Evolutionary conservation across 305 asterid species (phyloP).

Genomic region (Andrographis paniculata): DNA sequence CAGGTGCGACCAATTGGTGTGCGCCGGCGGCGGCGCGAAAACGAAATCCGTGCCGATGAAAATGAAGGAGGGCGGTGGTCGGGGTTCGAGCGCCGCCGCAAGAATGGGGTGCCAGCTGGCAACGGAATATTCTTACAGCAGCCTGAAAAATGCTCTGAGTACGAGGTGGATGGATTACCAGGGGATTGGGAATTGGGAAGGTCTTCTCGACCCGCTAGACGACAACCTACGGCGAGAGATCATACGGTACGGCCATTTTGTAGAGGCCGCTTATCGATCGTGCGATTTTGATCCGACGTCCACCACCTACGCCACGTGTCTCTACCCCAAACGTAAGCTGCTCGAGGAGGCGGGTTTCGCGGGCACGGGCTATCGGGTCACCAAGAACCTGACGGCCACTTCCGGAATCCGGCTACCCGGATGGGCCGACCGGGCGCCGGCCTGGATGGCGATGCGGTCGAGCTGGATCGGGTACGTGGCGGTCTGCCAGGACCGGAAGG

Average conservation of each 20-base stretch:
- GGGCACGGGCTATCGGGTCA: conserved; percentile 51
- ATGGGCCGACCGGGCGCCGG: conserved; percentile 51
- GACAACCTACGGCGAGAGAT: conserved; percentile 63
- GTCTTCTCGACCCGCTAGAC: conserved; percentile 83
- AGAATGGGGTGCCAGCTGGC: too few relatives aligned
- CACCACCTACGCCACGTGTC: conserved; percentile 41
- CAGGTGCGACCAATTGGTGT: too few relatives aligned
- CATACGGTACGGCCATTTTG: conserved; percentile 68
- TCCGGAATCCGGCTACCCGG: conserved; percentile 56
- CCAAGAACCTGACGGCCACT: conserved; percentile 50
- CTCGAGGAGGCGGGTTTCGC: conserved; percentile 35
- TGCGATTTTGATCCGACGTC: conserved; percentile 64
- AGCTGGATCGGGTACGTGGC: conserved; percentile 95
- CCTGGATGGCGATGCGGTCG: conserved; percentile 46
- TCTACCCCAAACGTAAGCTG: conserved; percentile 28
- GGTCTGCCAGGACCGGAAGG: conserved; percentile 46
- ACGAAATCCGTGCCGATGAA: too few relatives aligned
- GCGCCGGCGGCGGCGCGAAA: too few relatives aligned
- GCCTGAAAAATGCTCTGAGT: conserved; percentile 7
- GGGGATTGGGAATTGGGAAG: conserved; percentile 77
- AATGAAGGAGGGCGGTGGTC: too few relatives aligned
- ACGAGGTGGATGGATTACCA: conserved; percentile 75
- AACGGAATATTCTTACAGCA: too few relatives aligned
- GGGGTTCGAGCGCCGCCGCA: too few relatives aligned
- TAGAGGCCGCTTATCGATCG: conserved; percentile 63